Evolutionary conservation across 23 red algal genomes (phyloP), one percentile per base, ranked within the genome.

Genomic region (Pyropia haitanensis): DNA sequence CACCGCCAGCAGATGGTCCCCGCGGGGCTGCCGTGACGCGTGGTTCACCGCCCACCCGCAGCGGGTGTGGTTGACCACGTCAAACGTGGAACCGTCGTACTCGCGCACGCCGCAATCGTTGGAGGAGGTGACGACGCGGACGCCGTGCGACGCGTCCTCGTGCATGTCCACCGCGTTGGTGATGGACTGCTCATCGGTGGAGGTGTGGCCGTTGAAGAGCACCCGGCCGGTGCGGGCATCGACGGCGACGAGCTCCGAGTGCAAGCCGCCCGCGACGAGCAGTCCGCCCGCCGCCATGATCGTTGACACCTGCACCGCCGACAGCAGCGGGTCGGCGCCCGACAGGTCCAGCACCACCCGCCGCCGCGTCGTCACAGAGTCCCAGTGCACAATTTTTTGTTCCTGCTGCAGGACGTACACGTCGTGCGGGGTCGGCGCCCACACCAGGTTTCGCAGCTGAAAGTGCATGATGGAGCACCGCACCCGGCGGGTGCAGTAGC

Each of bases 401-500:
- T 72, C 82, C 17, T 81, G 67, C 60, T 88, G 78, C 72, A 87
- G 76, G 19, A 89, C 74, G 64, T 80, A 88, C 25, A 96, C 91
- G 50, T 83, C 75, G 49, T 88, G 74, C 66, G 84, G 67, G 62
- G 61, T 73, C 31, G 83, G 78, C 16, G 91, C 91, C 78, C 91
- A 88, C 29, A 87, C 76, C 58, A 96, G 71, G 64, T 96, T 85
- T 4, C 91, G 73, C 91, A 96, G 49, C 64, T 96, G 91, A 61
- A 89, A 96, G 58, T 96, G 91, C 26, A 85, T 64, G 67, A 96
- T 82, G 29, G 69, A 67, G 56, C 81, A 88, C 27, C 82, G 80
- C 24, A 96, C 91, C 65, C 75, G 67, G 20, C 91, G 58, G 6
- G 91, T 89, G 56, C 76, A 81, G 48, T 51, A 62, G 39, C 68